phyloP scores from a whole-genome alignment of 495 filamentous ascomycete genomes.

The Hypoxylon perforatum region DNA sequence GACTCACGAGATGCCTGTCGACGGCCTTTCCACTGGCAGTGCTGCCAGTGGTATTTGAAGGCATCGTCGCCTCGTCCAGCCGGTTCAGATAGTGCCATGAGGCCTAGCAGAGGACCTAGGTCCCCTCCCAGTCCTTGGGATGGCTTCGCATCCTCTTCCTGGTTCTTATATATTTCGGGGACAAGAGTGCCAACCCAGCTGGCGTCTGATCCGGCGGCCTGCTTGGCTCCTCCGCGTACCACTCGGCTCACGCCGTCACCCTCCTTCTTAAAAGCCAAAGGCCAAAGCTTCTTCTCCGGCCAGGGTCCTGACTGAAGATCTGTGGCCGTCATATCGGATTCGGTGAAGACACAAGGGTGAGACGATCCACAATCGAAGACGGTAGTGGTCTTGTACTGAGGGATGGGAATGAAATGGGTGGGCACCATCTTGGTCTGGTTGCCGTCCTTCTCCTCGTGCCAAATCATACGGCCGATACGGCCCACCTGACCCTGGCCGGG shows the following conservation, averaged over 20 bases:
- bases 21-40: not conserved
- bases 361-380: not conserved
- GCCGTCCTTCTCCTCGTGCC: no score
- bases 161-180: slow-evolving; percentile 41
- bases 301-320: not conserved
- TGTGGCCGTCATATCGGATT: not conserved
- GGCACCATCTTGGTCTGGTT: no score
- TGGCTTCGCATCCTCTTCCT: not conserved
- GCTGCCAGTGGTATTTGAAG: not conserved
- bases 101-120: slow-evolving; percentile 42
- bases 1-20: not conserved
- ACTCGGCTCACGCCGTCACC: slow-evolving; percentile 27
- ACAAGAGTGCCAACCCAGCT: slow-evolving; percentile 52
- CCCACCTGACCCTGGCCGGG: not conserved
- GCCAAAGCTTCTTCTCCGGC: not conserved
- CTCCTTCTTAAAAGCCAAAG: not conserved
- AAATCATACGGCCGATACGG: no score
- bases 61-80: slow-evolving; percentile 3
- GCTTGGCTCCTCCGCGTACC: slow-evolving; percentile 31
- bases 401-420: not conserved
- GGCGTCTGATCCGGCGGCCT: slow-evolving; percentile 30
- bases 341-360: not conserved
- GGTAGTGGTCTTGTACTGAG: not conserved
- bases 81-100: slow-evolving; percentile 43
- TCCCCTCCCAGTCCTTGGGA: slow-evolving; percentile 46